Base-by-base conservation (phyloP, 139 green algal genomes). In the Chlorella sp. region DNA sequence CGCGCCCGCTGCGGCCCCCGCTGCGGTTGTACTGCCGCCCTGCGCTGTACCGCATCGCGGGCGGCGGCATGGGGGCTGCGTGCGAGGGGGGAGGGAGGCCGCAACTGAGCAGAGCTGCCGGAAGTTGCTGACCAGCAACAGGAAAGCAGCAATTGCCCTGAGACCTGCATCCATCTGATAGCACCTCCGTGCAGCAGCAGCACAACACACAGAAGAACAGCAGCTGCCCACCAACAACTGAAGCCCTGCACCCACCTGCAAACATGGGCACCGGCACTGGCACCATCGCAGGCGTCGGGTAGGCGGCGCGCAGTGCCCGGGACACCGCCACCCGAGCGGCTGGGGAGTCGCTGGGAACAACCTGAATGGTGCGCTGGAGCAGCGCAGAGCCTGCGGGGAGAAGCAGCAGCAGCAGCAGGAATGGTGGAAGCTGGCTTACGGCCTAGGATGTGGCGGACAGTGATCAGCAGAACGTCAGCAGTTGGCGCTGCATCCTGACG, bases 281-380 rank as follows among this genome's bases (percentile, higher is more conserved):
- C 39, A 83, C 30, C 28, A 63, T 28, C 41, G 28, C 63, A 5
- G 78, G 39, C 4, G 78, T 38, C 28, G 76, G 78, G 60, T 44
- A 57, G 78, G 63, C 30, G n/a, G 63, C 63, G 18, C 78, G 78
- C 39, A 86, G 69, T 26, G 80, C 67, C 1, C 81, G 69, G 6
- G 81, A 60, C 17, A 71, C 36, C 3, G 81, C 81, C 12, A 62
- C 70, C 11, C 70, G 70, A 23, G 81, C 69, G 3, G 81, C 71
- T 0, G 78, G 68, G 0, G 73, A 85, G 30, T 88, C 84, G 30
- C 63, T 85, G 21, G 84, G 84, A 1, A 84, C 71, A 2, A 88
- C 84, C 23, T 76, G 57, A 57, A 88, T 83, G 39, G 21, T 39
- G 38, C 63, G 68, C 69, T 84, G 84, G 30, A 88, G 78, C 74